Evolutionary conservation across 345 rosid species (phyloP), one percentile per base, ranked within the genome.

Genomic region (Linum trigynum): DNA sequence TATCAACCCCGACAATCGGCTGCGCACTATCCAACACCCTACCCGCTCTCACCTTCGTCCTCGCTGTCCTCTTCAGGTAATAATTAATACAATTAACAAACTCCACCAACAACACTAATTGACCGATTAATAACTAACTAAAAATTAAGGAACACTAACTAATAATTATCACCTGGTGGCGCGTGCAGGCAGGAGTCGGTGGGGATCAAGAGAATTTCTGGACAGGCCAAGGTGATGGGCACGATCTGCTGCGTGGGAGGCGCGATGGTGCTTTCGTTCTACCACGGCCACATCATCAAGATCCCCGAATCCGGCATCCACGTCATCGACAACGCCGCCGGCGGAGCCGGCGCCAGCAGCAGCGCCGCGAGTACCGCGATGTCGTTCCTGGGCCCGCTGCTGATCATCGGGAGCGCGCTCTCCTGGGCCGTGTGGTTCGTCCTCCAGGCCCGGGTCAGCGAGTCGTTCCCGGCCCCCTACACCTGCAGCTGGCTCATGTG

Each of bases 181-280:
- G 64, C 57, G 53, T 58, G 39, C 68, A 92, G 99, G 59, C 96
- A 90, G 84, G 99, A 92, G 78, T 63, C 67, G 0, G 78, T 86
- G 43, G 77, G 82, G 48, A 80, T 92, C 11, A 88, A 70, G 75
- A 88, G 72, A 6, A 63, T 59, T 57, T 72, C 95, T 3, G 97
- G 96, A 58, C 85, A 76, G 74, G 99, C 97, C 0, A 94, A 94
- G 76, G 81, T 86, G 66, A 5, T 81, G 0, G 99, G 99, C 23
- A 94, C 99, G 11, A 1, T 74, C 35, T 63, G 81, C 1, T 94
- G 99, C 67, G 97, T 94, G 35, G 82, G 84, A 3, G 99, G 99
- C 62, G 97, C 97, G 16, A 94, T 94, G 97, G 40, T 94, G 71
- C 76, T 90, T 60, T 90, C 97, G 2, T 94, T 90, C 64, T 94